These are phyloP conservation scores for Microbotryum intermedium DNA, from an alignment of 1,284 basidiomycete genomes.

Conservation along the genomic window DNA sequence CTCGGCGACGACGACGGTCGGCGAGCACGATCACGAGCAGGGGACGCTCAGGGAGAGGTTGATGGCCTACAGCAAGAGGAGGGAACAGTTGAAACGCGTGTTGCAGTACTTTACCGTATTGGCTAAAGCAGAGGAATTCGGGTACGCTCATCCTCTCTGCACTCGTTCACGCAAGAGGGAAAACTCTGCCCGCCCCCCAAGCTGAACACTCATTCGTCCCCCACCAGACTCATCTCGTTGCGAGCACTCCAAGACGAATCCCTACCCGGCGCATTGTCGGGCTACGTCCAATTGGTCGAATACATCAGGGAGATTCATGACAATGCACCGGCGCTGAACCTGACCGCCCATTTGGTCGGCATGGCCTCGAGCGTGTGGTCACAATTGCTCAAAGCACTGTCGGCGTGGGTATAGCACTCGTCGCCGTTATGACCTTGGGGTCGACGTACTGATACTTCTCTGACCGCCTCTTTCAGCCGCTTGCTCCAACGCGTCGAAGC, in stretches of 20 bases:
- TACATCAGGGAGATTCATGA: conserved; percentile 19
- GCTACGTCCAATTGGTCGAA: conserved; percentile 27
- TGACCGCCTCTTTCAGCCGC: background rate
- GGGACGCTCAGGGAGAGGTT: conserved; percentile 68
- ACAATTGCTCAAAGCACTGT: conserved; percentile 20
- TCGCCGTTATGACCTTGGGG: no score
- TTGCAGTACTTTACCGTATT: conserved; percentile 66
- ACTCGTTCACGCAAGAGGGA: background rate
- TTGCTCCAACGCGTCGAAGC: conserved; percentile 58
- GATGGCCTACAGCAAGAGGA: conserved; percentile 59
- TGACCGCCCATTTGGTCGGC: conserved; percentile 24
- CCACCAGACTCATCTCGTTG: conserved; percentile 34
- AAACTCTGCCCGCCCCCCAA: background rate
- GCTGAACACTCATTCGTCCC: background rate
- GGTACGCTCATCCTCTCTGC: conserved; percentile 48
- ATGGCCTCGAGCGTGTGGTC: conserved; percentile 27
- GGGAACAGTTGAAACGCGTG: conserved; percentile 65
- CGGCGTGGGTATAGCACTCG: conserved; percentile 1
- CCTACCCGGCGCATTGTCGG: conserved; percentile 36
- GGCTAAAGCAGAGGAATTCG: conserved; percentile 58
- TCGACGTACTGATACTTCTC: no score
- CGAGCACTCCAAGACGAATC: conserved; percentile 36
- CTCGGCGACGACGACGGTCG: background rate
- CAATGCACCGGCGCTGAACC: conserved; percentile 6
- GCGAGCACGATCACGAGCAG: background rate